Conservation (phyloP, 805 yeast genomes). For the Metschnikowia rubicola region DNA sequence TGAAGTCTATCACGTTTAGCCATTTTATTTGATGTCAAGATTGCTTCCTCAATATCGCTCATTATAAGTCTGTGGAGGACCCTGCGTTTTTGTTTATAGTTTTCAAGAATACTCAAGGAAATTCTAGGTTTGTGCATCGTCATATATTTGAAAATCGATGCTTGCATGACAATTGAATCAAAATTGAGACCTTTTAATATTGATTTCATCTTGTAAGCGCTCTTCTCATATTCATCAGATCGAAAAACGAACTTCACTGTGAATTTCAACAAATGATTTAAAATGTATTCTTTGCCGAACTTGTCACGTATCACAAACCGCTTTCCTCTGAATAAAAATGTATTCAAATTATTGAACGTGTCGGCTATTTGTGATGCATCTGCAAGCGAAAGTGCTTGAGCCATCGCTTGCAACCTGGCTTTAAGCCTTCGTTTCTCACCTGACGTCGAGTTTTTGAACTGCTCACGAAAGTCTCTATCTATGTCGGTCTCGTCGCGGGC, state of each 20-base stretch:
- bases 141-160: constrained; percentile 22
- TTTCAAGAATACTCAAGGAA: constrained; percentile 24
- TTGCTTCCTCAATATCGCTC: constrained; percentile 27
- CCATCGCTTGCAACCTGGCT: constrained; percentile 26
- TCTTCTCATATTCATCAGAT: constrained; percentile 7
- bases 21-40: constrained; percentile 21
- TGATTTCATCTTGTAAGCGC: constrained; percentile 21
- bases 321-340: neutral
- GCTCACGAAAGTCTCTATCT: constrained; percentile 15
- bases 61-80: constrained; percentile 18
- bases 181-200: constrained; percentile 17
- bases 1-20: constrained; percentile 18
- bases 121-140: constrained; percentile 27
- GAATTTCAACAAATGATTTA: constrained; percentile 18
- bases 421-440: constrained; percentile 24
- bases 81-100: constrained; percentile 20
- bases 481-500: neutral
- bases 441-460: constrained; percentile 13
- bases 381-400: constrained; percentile 27
- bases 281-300: constrained; percentile 20
- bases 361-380: constrained; percentile 16
- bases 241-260: constrained; percentile 21
- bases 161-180: constrained; percentile 13
- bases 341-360: constrained; percentile 15
- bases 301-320: constrained; percentile 8